Conservation (phyloP, 2,329 filamentous ascomycete species). For the Neofusicoccum umdonicola region DNA sequence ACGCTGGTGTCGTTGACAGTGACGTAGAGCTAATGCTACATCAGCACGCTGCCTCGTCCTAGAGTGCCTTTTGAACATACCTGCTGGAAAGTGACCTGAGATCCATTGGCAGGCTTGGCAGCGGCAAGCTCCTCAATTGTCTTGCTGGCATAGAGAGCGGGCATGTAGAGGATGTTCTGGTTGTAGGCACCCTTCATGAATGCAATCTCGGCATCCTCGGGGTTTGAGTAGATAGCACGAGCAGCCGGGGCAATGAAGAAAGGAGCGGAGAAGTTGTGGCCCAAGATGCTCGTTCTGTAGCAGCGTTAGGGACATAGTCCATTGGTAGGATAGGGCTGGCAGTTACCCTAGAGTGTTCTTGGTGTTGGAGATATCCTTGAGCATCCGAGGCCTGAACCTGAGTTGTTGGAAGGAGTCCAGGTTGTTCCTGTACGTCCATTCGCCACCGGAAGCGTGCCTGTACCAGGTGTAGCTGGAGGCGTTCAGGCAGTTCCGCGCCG, state of each 20-base stretch:
- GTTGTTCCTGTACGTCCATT: conserved; percentile 58
- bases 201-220: conserved; percentile 47
- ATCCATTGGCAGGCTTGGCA: conserved; percentile 21
- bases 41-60: conserved; percentile 22
- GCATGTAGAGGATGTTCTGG: conserved; percentile 53
- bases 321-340: too few relatives aligned
- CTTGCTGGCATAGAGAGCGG: conserved; percentile 27
- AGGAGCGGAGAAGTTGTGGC: conserved; percentile 53
- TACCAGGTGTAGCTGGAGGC: conserved; percentile 55
- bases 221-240: conserved; percentile 42
- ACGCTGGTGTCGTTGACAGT: conserved; percentile 32
- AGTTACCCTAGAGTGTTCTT: conserved; percentile 34
- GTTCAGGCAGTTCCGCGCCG: conserved; percentile 50
- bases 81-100: conserved; percentile 13
- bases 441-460: conserved; percentile 55
- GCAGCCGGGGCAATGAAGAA: conserved; percentile 53
- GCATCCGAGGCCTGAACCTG: conserved; percentile 47
- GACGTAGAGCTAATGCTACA: conserved; percentile 40
- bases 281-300: conserved; percentile 47
- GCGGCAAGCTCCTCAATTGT: conserved; percentile 32
- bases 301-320: not conserved
- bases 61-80: not conserved
- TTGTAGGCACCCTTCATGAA: conserved; percentile 50
- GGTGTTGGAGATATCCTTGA: conserved; percentile 49
- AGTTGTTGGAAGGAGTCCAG: conserved; percentile 54